These are phyloP conservation scores for Yamadazyma dendronema DNA, from an alignment of 1,139 yeast species.

Conservation along the genomic window DNA sequence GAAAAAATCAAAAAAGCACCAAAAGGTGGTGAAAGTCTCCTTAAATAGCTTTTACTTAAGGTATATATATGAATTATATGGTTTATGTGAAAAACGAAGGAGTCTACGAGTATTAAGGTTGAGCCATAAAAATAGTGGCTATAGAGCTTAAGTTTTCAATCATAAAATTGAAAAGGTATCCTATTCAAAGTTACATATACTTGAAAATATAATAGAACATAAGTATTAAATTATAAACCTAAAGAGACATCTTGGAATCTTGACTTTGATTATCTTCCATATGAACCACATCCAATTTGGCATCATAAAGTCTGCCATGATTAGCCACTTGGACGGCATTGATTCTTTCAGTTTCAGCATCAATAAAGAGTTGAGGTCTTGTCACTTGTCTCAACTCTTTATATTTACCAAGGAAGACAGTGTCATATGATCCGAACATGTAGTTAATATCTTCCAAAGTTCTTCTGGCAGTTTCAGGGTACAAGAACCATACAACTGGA, in stretches of 20 bases:
- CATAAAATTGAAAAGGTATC: no score
- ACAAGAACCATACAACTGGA: constrained; percentile 24
- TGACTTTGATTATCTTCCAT: constrained; percentile 2
- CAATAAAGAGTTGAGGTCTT: constrained; percentile 16
- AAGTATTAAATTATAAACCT: no score
- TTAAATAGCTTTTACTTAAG: no score
- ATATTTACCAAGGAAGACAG: constrained; percentile 16
- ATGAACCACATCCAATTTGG: constrained; percentile 9
- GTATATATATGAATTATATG: no score
- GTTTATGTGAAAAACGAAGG: no score
- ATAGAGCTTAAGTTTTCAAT: no score
- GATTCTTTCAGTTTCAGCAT: constrained; percentile 17
- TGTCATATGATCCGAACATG: constrained; percentile 17
- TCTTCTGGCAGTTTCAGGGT: constrained; percentile 66
- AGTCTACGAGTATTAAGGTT: no score
- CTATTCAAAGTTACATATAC: no score
- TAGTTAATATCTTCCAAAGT: constrained; percentile 59
- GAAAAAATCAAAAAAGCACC: constrained; percentile 16
- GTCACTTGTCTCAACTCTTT: constrained; percentile 15
- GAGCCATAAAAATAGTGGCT: no score
- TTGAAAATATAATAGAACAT: no score
- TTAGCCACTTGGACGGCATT: constrained; percentile 9
- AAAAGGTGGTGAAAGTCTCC: constrained; percentile 15
- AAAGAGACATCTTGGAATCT: neutral
- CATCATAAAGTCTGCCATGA: constrained; percentile 4